Evolutionary conservation across 2,329 filamentous ascomycete genomes (phyloP), one percentile per base, ranked within the genome.

Genomic region (Chaetomium strumarium): DNA sequence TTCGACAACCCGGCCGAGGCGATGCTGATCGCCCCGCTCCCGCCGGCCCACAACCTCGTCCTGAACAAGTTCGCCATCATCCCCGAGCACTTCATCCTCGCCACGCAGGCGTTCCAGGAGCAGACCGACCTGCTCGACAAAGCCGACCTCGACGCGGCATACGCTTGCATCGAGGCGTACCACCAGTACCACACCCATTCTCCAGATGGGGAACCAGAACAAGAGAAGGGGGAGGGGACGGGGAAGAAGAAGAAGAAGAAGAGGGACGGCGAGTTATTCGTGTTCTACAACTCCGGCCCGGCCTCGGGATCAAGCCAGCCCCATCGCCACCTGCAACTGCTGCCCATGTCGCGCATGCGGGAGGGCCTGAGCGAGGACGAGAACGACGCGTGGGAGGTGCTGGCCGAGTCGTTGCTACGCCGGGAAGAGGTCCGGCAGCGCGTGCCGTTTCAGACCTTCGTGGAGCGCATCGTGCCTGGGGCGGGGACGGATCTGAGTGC

Each of bases 51-150:
- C 66, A 75, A 77, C 53, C 74, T 89, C 39, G 80, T 90, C 1
- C 72, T 90, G 38, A 90, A 90, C 73, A 90, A 89, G 67, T 90
- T 86, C 61, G 84, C 86, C 45, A 70, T 90, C 45, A 83, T 87
- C 33, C 77, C 79, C 0, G 76, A 83, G 61, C 86, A 90, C 68
- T 87, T 86, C 64, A 87, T 90, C 59, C 75, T 90, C 44, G 79
- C 81, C 0, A 90, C 86, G 0, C 78, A 70, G n/a, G 66, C 70
- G 1, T 82, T 83, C 64, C 79, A 81, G 63, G 70, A 72, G n/a
- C 86, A 90, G 71, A 83, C 80, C 1, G 72, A 85, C 58, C 63
- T 84, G 5, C 73, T 90, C 1, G 82, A 84, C 46, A 66, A 70
- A 12, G 70, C 69, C 24, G 86, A 89, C 60, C 68, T 89, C 29